A percentile compares a stretch with the other conserved stretches of the same genome.
Conservation (phyloP, 73 alveolate genomes). For the Chromera velia region DNA sequence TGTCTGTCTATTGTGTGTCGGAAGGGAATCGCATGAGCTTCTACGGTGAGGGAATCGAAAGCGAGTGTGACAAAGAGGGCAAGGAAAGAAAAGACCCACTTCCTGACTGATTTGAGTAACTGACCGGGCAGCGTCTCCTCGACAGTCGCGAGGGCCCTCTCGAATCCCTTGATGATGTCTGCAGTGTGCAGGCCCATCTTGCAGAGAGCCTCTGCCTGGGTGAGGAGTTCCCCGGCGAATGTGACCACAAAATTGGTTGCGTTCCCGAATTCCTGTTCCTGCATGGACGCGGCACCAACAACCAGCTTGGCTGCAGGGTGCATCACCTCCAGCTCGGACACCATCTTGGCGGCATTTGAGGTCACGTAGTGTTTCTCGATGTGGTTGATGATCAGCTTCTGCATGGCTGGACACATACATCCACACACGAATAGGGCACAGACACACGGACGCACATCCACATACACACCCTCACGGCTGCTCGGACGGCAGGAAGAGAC, state of each 20-base stretch:
- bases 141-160: slow-evolving; percentile 72
- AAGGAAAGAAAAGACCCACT: too few species aligned
- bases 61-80: too few species aligned
- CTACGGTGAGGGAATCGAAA: too few species aligned
- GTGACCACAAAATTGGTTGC: slow-evolving; percentile 90
- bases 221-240: slow-evolving; percentile 93
- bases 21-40: too few species aligned
- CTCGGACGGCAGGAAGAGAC: too few species aligned
- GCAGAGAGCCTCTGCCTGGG: slow-evolving; percentile 63
- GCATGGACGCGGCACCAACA: slow-evolving; percentile 88
- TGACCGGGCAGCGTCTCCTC: slow-evolving; percentile 66
- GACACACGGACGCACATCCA: not conserved
- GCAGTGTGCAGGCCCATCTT: not conserved
- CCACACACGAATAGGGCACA: too few species aligned
- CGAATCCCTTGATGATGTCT: slow-evolving; percentile 81
- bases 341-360: slow-evolving; percentile 90
- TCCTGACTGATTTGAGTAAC: too few species aligned
- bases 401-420: slow-evolving; percentile 65
- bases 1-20: too few species aligned
- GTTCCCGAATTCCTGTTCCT: slow-evolving; percentile 90
- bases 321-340: slow-evolving; percentile 81
- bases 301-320: slow-evolving; percentile 98
- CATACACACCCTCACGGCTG: too few species aligned
- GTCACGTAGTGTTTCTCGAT: slow-evolving; percentile 90
- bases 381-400: slow-evolving; percentile 91